Conservation (phyloP, 1,284 basidiomycete species). For the Apiotrichum porosum region DNA sequence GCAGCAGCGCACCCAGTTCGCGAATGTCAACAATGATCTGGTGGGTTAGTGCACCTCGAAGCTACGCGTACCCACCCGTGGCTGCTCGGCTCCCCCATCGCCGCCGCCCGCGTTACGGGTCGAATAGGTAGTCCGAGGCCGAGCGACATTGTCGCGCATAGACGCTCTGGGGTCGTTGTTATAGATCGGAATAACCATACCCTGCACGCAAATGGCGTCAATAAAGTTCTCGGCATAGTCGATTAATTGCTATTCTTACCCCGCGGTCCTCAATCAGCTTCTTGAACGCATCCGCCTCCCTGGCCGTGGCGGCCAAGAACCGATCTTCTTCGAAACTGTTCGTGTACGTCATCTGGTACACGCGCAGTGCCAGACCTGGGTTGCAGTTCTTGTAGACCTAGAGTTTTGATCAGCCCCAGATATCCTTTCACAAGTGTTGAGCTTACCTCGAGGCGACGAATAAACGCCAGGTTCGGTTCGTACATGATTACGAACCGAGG, state of each 20-base stretch:
- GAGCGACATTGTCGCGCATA: constrained; percentile 54
- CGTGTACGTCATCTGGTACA: constrained; percentile 92
- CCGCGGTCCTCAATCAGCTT: constrained; percentile 85
- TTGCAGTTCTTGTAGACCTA: constrained; percentile 79
- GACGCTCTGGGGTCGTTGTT: constrained; percentile 66
- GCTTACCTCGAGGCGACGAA: constrained; percentile 81
- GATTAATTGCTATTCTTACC: too few relatives aligned
- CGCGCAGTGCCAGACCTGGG: constrained; percentile 74
- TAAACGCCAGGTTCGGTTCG: constrained; percentile 89
- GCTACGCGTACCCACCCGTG: constrained; percentile 54
- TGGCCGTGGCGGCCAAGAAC: constrained; percentile 79
- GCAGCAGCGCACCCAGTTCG: constrained; percentile 89
- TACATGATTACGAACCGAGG: constrained; percentile 93
- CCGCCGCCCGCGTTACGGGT: constrained; percentile 82
- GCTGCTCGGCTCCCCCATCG: constrained; percentile 57
- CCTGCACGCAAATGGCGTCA: too few relatives aligned
- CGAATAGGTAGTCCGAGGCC: constrained; percentile 76
- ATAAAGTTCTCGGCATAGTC: too few relatives aligned
- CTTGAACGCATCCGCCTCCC: constrained; percentile 94
- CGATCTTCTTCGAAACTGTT: constrained; percentile 93
- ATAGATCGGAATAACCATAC: constrained; percentile 83
- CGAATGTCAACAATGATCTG: constrained; percentile 95
- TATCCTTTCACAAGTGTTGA: neutral
- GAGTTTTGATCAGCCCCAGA: too few relatives aligned
- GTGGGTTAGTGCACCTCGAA: neutral